Evolutionary conservation across 2,329 filamentous ascomycete species (phyloP), one percentile per base, ranked within the genome.

Genomic region (Sporothrix variecibatus): DNA sequence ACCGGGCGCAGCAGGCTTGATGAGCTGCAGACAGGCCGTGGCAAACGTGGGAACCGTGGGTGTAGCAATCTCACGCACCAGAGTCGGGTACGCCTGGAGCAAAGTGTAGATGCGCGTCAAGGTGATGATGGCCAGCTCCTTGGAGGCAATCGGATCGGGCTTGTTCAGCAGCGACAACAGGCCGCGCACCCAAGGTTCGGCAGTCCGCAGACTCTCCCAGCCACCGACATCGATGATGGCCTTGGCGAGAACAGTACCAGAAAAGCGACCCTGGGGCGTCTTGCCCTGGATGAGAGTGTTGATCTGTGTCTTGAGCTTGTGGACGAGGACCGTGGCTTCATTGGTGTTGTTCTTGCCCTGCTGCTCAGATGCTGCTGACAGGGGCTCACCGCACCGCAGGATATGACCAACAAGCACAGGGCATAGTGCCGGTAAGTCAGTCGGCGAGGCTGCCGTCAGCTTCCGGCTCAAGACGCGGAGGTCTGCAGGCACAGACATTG

Each of bases 21-120:
- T 83, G 62, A 95, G 85, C 78, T 92, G 90, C 62, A 97, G 82
- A 78, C 92, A 94, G 2, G 92, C 87, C 0, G 89, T 90, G 64
- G 95, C 87, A 79, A 95, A 97, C 1, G 88, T 84, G 1, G 93
- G 90, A 26, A 98, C 84, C 2, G 90, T 93, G 2, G 94, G 94
- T 0, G 94, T 97, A 0, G 93, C 95, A 75, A 98, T 93, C 80
- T 98, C 95, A 78, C 95, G 89, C 62, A 95, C 87, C 72, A 98
- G 86, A 9, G 94, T 96, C 75, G 92, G 93, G 80, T 94, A 94
- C 51, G 92, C 90, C 79, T 94, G 93, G 56, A 95, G 92, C 49
- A 96, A 88, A 77, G 90, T 87, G 83, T 96, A 98, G 78, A 98
- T 94, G 79, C 93, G 91, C 26, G 93, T 93, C 75, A 98, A 84